Base-by-base conservation (phyloP, 495 filamentous ascomycete species). In the Penicillium dipodomyicola region DNA sequence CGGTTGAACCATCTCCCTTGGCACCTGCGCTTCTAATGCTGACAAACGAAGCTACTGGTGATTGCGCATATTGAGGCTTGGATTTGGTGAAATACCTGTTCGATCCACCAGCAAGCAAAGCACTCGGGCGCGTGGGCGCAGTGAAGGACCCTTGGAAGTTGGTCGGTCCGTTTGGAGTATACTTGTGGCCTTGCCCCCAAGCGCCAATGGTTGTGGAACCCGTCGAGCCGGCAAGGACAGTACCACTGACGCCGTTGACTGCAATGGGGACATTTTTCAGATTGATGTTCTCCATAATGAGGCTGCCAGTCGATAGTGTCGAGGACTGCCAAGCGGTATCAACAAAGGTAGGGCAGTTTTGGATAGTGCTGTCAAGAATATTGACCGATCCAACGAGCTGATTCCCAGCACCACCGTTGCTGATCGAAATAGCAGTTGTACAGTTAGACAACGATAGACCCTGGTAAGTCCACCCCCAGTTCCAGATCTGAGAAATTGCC, bases 271-370 rank as follows among this genome's bases (percentile, higher is more conserved):
- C 82, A 58, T 86, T 84, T 49, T 69, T 72, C 54, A 94, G 77
- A 17, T 67, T 69, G 25, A 91, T 78, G 61, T 96, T 96, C 68
- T 92, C 88, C 20, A 86, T 49, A 56, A 84, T 75, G 32, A 86
- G 69, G 46, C 80, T 80, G 22, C 82, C 82, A 33, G 76, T 81
- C 42, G 70, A 71, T 1, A 59, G 82, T 3, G 64, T 69, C 15
- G 70, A 72, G 48, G 57, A 65, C 43, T 56, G 40, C 67, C 69
- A 72, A 17, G 64, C 78, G 60, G 90, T 90, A 53, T 87, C 78
- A 39, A 90, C 77, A 46, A 84, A 87, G 17, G 79, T 77, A 10
- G 70, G 68, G 65, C 84, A 88, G 70, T 87, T 85, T 62, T 78
- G 77, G 63, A 90, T 84, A 49, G 71, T 76, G 22, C 86, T 77